Evolutionary conservation across 1,139 yeast genomes (phyloP), one percentile per base, ranked within the genome.

Genomic region (Lodderomyces oxycetoniae): DNA sequence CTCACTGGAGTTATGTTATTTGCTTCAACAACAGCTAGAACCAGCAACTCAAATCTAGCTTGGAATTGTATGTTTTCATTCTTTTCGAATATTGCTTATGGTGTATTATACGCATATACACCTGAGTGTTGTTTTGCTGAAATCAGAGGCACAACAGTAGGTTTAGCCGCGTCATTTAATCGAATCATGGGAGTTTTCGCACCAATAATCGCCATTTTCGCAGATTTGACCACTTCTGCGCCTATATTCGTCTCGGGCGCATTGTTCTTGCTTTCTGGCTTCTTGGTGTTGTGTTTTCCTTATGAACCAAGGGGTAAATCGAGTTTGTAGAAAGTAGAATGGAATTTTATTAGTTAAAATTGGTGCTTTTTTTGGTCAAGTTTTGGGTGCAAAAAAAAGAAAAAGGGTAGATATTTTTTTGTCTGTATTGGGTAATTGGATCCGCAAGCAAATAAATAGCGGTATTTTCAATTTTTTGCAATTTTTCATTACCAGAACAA

Each of bases 161-260:
- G 72, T 0, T 51, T 67, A 29, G 69, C 71, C 1, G 57, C 72
- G 1, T 61, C 69, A 10, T 61, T 61, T 31, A 67, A 67, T 44
- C 46, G 72, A 36, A 47, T 66, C 4, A 52, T 66, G 41, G 71
- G 71, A 7, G 63, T 67, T 9, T 67, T 66, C 48, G 66, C 71
- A 6, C 72, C 72, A 17, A 60, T 66, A 28, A 64, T 67, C 41
- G 71, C 68, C 19, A 66, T 65, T 21, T 65, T 48, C 39, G 72
- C 71, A 2, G 61, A 66, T 41, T 57, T 66, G 41, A 52, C 60
- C 9, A 64, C 71, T 3, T 53, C 68, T 5, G 71, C 67, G 2
- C 72, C 72, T 1, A 65, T 66, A 17, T 66, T 52, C 43, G 71
- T 65, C 3, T 58, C 67, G 33, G 72, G 72, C 1, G 69, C 71